A percentile compares a stretch with the other conserved stretches of the same genome.
Conservation (phyloP, 2,329 filamentous ascomycete species). For the Aspergillus thermomutatus region DNA sequence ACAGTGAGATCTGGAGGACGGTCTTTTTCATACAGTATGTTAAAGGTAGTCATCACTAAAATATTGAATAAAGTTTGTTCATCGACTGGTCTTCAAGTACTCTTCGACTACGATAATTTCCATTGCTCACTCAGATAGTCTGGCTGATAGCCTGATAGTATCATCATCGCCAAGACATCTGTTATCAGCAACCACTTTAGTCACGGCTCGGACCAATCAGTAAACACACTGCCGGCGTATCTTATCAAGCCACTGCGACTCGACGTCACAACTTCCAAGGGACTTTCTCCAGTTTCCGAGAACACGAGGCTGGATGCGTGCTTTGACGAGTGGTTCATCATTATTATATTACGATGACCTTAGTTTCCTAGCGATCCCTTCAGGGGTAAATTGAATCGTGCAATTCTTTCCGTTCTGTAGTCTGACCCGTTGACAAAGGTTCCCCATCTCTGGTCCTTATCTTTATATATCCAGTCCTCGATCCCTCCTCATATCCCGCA, state of each 20-base stretch:
- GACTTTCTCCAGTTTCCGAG: neutral
- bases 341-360: neutral
- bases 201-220: constrained; percentile 20
- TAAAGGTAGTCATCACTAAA: neutral
- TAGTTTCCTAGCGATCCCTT: neutral
- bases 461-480: neutral
- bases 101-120: neutral
- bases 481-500: neutral
- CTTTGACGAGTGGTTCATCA: neutral
- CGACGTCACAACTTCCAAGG: constrained; percentile 6
- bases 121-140: neutral
- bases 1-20: neutral
- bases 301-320: neutral
- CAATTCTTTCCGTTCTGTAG: neutral
- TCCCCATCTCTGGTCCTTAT: neutral
- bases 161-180: constrained; percentile 11
- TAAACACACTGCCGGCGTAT: constrained; percentile 10
- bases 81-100: neutral
- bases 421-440: neutral
- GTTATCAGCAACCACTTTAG: constrained; percentile 22
- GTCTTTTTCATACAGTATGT: neutral
- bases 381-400: neutral
- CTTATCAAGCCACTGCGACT: constrained; percentile 26
- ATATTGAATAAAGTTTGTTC: neutral
- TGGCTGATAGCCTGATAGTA: neutral